Evolutionary conservation across 805 yeast genomes (phyloP), one percentile per base, ranked within the genome.

Genomic region (Naumovozyma baii): DNA sequence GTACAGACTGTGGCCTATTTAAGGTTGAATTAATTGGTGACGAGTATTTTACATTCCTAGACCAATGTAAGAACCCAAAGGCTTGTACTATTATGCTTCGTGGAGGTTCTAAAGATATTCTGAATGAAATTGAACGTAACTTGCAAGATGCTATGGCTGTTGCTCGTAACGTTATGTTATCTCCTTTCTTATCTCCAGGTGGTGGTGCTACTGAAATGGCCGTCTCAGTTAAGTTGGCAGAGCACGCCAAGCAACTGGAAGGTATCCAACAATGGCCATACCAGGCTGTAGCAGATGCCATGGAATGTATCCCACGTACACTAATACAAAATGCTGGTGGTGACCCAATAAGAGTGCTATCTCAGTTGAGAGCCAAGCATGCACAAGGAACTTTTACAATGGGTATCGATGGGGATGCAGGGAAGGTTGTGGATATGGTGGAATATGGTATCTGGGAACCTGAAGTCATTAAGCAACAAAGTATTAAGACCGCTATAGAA

Each of bases 141-240:
- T 72, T 92, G 59, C 96, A 92, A 60, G 99, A 92, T 64, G 98
- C 99, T 34, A 83, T 92, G 94, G 90, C 96, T 3, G 98, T 92
- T 34, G 80, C 97, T 15, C 78, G 96, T 63, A 92, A 92, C 58
- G 96, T 92, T 28, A 74, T 86, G 72, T 79, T 90, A 51, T 95
- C 90, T 62, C 98, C 99, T 38, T 77, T 88, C 32, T 73, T 92
- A 57, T 74, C 95, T 2, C 99, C 99, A 37, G 99, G 99, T 54
- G 99, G 98, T 45, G 98, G 99, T 44, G 98, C 99, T 39, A 90
- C 96, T 20, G 98, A 92, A 68, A 92, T 92, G 97, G 97, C 97
- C 2, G 87, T 92, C 31, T 73, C 90, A 43, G 96, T 92, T 22
- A 77, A 72, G 49, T 72, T 92, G 44, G 74, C 95, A 14, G 96